Evolutionary conservation across 805 yeast genomes (phyloP).

Genomic region (Metschnikowia baotianmanensis): DNA sequence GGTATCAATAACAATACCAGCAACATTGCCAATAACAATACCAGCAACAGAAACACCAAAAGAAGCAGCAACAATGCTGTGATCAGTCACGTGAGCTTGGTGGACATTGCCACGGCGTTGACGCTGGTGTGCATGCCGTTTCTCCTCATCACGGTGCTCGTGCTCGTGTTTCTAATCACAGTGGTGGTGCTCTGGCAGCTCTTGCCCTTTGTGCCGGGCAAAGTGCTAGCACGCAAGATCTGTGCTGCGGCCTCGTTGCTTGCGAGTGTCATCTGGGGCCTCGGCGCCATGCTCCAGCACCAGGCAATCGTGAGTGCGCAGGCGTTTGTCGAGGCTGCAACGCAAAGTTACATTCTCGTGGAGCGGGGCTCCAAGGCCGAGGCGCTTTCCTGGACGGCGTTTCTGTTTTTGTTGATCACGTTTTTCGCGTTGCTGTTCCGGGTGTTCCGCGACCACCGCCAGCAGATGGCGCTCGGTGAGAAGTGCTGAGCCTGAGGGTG

Average conservation of each 20-base stretch:
- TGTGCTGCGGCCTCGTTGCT: constrained; percentile 23
- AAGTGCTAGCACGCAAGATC: constrained; percentile 32
- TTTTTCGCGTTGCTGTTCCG: constrained; percentile 18
- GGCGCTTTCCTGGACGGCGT: constrained; percentile 61
- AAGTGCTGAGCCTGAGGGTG: constrained; percentile 1
- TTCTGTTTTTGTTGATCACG: constrained; percentile 45
- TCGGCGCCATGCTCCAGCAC: constrained; percentile 63
- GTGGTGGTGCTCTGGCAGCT: constrained; percentile 41
- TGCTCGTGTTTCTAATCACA: constrained; percentile 42
- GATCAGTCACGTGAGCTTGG: constrained; percentile 43
- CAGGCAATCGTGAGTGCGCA: constrained; percentile 50
- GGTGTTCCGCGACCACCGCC: constrained; percentile 10
- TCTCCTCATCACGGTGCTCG: constrained; percentile 47
- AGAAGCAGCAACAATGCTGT: too few relatives aligned
- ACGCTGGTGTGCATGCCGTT: constrained; percentile 52
- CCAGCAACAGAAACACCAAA: too few relatives aligned
- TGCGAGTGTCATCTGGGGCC: constrained; percentile 50
- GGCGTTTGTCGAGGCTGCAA: constrained; percentile 45
- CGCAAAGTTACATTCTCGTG: constrained; percentile 48
- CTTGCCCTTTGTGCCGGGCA: constrained; percentile 52
- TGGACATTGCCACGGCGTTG: constrained; percentile 46
- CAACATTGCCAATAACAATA: too few relatives aligned
- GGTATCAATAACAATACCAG: too few relatives aligned
- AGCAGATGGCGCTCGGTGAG: constrained; percentile 5
- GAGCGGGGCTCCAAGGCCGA: constrained; percentile 50